Evolutionary conservation across 805 yeast species (phyloP), one percentile per base, ranked within the genome.

Genomic region (Zygotorulaspora chibaensis): DNA sequence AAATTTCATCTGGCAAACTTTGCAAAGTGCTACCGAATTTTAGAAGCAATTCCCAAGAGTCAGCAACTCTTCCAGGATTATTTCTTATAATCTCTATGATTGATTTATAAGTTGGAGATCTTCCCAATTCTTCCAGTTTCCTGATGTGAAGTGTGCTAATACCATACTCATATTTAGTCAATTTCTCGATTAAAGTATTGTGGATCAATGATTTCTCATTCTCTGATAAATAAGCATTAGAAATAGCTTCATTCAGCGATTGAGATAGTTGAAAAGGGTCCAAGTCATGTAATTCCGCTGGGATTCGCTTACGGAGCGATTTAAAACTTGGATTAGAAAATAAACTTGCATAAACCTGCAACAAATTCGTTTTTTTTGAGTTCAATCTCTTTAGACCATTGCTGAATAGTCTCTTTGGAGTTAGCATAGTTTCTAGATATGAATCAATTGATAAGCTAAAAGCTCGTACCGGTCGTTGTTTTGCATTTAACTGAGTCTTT

Each of bases 61-160:
- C 61, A 40, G 64, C 63, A 1, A 73, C 81, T 45, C 84, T 63
- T 10, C 82, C 83, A 2, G 82, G 81, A 50, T 79, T 79, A 34
- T 65, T 49, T 27, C 58, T 57, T 5, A 77, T 63, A 20, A 77
- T 61, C 44, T 66, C 60, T 3, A 51, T 42, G 3, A 69, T 34
- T 1, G 72, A 59, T 2, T 52, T 49, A 8, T 43, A 17, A 2
- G 60, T 53, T 12, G 66, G 28, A 5, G 42, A 31, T 9, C 56
- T 53, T 1, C 61, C 57, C 6, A 62, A 31, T 20, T 53, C 55
- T 4, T 45, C 20, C 33, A 69, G 46, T 13, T 59, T 54, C 42
- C 59, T 56, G 8, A 61, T 52, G 50, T 63, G 67, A 5, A 57
- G 44, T 12, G 65, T 59, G 12, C 65, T 65, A 30, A 67, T 51